Evolutionary conservation across 2,329 filamentous ascomycete genomes (phyloP), one percentile per base, ranked within the genome.

Genomic region (Talaromyces marneffei): DNA sequence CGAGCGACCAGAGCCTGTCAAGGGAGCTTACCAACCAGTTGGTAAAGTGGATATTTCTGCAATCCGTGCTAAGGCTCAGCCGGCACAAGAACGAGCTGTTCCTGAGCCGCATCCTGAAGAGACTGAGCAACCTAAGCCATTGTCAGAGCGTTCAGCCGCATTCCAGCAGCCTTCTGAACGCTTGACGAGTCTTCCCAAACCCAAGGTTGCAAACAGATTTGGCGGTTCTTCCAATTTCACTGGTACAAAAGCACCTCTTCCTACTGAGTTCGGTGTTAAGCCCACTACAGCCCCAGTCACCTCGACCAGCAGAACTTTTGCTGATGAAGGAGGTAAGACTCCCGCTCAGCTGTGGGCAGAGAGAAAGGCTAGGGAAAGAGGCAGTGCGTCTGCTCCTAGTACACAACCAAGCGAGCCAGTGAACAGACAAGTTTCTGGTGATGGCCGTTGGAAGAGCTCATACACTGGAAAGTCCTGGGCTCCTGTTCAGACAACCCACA

Each of bases 21-120:
- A 96, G 77, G 94, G 94, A 44, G 85, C 92, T 25, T 99, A 99
- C 71, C 90, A 97, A 75, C 94, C 94, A 1, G 82, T 97, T 20
- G 94, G 94, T 52, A 97, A 97, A 78, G 93, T 99, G 9, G 94
- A 99, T 68, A 97, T 99, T 75, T 91, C 91, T 46, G 92, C 93
- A 23, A 97, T 99, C 71, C 86, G 91, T 65, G 88, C 93, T 23
- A 88, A 86, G 75, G 88, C 91, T 5, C 90, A 94, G 75, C 88
- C 61, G 4, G 59, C 92, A 3, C 89, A 93, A 75, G 88, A 61
- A 8, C 60, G 71, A 66, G 50, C 74, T 71, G 55, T 74, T 71
- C 78, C 79, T n/a, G 76, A 79, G 42, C 73, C 77, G 52, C 75
- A 74, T 42, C 78, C 79, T 18, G 77, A 76, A 23, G 69, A 72